phyloP scores from a whole-genome alignment of 306 rosid species.

The Malus sieversii region DNA sequence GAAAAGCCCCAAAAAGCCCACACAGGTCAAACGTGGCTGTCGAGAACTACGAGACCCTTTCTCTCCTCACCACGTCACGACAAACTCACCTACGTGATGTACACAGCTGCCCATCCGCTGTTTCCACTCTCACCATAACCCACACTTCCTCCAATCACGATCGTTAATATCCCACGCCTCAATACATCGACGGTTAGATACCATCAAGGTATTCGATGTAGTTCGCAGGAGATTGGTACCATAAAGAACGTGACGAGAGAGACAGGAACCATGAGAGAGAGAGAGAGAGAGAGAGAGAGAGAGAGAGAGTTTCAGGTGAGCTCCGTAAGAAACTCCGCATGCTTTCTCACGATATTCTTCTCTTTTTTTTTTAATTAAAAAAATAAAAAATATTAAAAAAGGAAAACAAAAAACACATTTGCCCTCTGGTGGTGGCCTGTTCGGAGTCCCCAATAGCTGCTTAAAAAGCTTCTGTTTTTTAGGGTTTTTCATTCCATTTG shows the following conservation, averaged over 20 bases:
- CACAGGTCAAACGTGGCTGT: conserved; percentile 5
- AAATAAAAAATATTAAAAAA: not conserved
- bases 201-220: too few relatives aligned
- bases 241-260: not conserved
- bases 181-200: not conserved
- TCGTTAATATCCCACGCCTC: not conserved
- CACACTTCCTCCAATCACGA: too few relatives aligned
- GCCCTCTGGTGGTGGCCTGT: conserved; percentile 3
- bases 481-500: conserved; percentile 4
- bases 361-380: not conserved
- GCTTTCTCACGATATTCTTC: not conserved
- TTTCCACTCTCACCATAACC: not conserved
- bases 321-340: conserved; percentile 26
- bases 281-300: not conserved
- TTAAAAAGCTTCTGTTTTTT: conserved; percentile 1
- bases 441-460: conserved; percentile 8
- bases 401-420: not conserved
- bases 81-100: conserved; percentile 12
- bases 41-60: not conserved
- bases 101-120: not conserved
- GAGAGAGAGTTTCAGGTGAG: not conserved
- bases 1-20: not conserved
- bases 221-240: not conserved
- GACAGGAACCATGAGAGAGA: not conserved
- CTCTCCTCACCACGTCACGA: conserved; percentile 7